phyloP scores from a whole-genome alignment of 1,284 basidiomycete genomes.

The Thelephora terrestris region DNA sequence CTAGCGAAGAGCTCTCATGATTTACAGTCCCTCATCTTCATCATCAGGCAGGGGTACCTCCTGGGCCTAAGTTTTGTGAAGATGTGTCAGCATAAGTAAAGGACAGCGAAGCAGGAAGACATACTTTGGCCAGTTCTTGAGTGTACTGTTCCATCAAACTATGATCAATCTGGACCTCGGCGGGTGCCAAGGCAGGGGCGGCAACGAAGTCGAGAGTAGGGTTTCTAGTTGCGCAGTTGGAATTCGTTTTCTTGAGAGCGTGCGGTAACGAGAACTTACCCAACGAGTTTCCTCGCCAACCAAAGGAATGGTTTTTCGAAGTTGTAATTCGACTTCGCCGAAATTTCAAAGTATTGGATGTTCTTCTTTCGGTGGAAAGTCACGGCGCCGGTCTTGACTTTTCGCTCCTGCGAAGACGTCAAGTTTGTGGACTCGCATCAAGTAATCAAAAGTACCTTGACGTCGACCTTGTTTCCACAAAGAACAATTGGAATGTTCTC shows the following conservation, averaged over 20 bases:
- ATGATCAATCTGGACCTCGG: slow-evolving; percentile 84
- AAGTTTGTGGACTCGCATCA: neutral
- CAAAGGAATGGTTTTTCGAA: slow-evolving; percentile 99
- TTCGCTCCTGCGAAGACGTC: slow-evolving; percentile 69
- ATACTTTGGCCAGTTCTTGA: slow-evolving; percentile 63
- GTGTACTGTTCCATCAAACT: slow-evolving; percentile 80
- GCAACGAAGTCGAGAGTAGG: slow-evolving; percentile 89
- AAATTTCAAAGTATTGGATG: slow-evolving; percentile 99
- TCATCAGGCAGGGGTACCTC: slow-evolving; percentile 71
- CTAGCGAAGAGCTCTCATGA: slow-evolving; percentile 30
- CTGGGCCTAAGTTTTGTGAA: slow-evolving; percentile 42
- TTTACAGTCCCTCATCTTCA: slow-evolving; percentile 43
- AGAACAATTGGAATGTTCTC: slow-evolving; percentile 99
- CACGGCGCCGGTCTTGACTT: slow-evolving; percentile 97
- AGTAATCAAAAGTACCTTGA: slow-evolving; percentile 63
- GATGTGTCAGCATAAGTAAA: slow-evolving; percentile 1
- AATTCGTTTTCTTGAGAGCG: neutral
- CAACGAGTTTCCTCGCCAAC: slow-evolving; percentile 97
- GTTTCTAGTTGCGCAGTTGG: slow-evolving; percentile 45
- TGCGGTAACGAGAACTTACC: slow-evolving; percentile 43
- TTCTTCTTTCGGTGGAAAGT: slow-evolving; percentile 99
- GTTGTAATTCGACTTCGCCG: slow-evolving; percentile 99
- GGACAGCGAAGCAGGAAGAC: slow-evolving; percentile 11
- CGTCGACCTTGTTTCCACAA: slow-evolving; percentile 99
- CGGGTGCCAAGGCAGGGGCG: slow-evolving; percentile 90